phyloP scores from a whole-genome alignment of 2,329 filamentous ascomycete genomes.

The Rhynchosporium graminicola region DNA sequence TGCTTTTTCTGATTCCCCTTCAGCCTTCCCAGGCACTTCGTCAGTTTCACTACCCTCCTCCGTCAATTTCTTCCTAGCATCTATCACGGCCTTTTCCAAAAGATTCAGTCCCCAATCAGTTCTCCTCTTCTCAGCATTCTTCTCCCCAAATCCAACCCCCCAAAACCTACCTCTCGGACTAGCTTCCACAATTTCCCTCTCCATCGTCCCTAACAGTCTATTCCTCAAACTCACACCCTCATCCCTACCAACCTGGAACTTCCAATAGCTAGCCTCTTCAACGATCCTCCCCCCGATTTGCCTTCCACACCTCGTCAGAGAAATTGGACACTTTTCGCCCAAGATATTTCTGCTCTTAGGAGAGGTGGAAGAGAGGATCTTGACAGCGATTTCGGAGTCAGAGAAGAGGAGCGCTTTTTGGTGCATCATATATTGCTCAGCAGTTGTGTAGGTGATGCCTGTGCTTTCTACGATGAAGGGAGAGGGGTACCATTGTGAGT shows the following conservation, averaged over 20 bases:
- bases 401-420: constrained; percentile 48
- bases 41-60: not conserved
- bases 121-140: constrained; percentile 50
- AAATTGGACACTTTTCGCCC: constrained; percentile 58
- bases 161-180: constrained; percentile 62
- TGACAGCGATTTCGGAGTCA: constrained; percentile 46
- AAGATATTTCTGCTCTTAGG: constrained; percentile 54
- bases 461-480: constrained; percentile 47
- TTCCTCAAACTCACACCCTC: constrained; percentile 44
- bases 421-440: constrained; percentile 61
- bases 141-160: constrained; percentile 62
- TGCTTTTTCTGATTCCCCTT: not conserved
- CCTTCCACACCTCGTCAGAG: constrained; percentile 52
- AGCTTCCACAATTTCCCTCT: constrained; percentile 63
- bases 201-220: constrained; percentile 57
- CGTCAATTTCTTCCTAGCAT: constrained; percentile 54
- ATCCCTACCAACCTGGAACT: constrained; percentile 51
- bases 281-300: constrained; percentile 55
- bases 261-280: constrained; percentile 56
- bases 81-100: constrained; percentile 63
- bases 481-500: constrained; percentile 63
- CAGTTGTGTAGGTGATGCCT: constrained; percentile 48
- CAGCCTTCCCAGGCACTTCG: not conserved
- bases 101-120: constrained; percentile 64
- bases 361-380: constrained; percentile 50